Conservation (phyloP, 441 rosid species). For the Populus hybrid region DNA sequence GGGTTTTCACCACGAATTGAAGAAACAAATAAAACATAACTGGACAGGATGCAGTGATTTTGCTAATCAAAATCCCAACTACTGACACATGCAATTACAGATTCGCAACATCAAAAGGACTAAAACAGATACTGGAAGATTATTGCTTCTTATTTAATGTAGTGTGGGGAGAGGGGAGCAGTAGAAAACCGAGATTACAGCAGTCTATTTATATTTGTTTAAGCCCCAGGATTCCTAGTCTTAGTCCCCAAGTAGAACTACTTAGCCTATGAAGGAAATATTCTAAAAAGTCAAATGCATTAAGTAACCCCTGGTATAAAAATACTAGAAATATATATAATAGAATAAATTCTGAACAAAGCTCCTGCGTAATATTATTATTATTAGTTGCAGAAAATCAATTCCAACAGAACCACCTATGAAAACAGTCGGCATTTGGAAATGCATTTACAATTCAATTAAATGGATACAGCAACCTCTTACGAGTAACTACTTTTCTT, state of each 20-base stretch:
- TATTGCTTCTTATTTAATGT: neutral
- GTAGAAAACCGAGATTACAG: neutral
- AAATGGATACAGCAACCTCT: too few species aligned
- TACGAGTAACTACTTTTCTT: too few species aligned
- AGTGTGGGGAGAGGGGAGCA: neutral
- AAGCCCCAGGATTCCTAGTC: neutral
- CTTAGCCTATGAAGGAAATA: neutral
- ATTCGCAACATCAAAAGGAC: neutral
- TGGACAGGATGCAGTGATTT: neutral
- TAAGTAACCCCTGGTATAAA: neutral
- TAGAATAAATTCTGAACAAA: neutral
- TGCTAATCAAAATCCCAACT: neutral
- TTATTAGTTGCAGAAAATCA: neutral
- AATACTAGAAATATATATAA: neutral
- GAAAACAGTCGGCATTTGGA: neutral
- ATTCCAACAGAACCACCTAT: neutral
- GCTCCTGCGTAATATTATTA: neutral
- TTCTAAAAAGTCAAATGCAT: neutral
- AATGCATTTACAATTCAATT: neutral
- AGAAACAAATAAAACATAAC: neutral
- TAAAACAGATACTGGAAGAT: neutral
- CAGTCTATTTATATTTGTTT: neutral
- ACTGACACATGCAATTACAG: neutral
- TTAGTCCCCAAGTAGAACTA: neutral
- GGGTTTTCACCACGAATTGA: neutral